A percentile compares a stretch with the other conserved stretches of the same genome.
Evolutionary conservation across 345 rosid genomes (phyloP).

Genomic region (Dipteronia dyeriana): DNA sequence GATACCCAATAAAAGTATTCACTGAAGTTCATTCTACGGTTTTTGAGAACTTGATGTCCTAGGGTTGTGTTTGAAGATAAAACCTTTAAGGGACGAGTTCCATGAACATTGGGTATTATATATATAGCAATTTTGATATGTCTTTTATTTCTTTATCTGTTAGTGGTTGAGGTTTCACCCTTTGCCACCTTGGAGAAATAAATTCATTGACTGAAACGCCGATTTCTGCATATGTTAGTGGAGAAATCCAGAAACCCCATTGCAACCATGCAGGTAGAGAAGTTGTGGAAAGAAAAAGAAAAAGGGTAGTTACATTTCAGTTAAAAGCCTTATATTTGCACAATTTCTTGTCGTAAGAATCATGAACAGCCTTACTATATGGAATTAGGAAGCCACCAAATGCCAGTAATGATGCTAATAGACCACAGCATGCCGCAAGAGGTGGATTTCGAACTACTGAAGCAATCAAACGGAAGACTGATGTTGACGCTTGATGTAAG

Average conservation of each 20-base stretch:
- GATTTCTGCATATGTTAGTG: slow-evolving; percentile 49
- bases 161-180: slow-evolving; percentile 28
- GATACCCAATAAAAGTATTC: slow-evolving; percentile 43
- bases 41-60: slow-evolving; percentile 32
- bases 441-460: slow-evolving; percentile 34
- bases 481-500: slow-evolving; percentile 45
- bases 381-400: slow-evolving; percentile 51
- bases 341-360: background rate
- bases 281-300: slow-evolving; percentile 28
- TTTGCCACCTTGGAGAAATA: slow-evolving; percentile 54
- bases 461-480: slow-evolving; percentile 53
- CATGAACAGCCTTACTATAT: slow-evolving; percentile 32
- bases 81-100: slow-evolving; percentile 30
- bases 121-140: no score
- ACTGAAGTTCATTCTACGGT: slow-evolving; percentile 36
- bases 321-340: background rate
- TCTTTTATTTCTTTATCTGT: background rate
- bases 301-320: background rate
- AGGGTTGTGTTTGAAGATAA: slow-evolving; percentile 33
- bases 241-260: slow-evolving; percentile 60
- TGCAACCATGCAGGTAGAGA: slow-evolving; percentile 48
- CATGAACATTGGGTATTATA: background rate
- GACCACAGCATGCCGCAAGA: slow-evolving; percentile 28
- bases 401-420: slow-evolving; percentile 22
- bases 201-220: slow-evolving; percentile 47